Evolutionary conservation across 2,329 filamentous ascomycete genomes (phyloP).

Genomic region (Gnomoniopsis sp.): DNA sequence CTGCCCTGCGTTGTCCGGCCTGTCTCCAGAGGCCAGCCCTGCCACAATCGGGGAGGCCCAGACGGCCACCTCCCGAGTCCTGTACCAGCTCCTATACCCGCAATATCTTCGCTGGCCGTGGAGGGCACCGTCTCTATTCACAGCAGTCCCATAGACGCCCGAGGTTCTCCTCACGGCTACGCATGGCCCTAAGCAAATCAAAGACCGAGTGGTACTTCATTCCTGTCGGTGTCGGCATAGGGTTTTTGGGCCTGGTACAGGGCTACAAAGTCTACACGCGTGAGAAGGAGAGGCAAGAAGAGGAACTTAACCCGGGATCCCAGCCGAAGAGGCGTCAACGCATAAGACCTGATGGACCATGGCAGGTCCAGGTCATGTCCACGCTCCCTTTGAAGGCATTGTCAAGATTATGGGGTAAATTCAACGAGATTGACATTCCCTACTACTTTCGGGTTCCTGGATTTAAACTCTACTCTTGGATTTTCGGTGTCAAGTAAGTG

Average conservation of each 20-base stretch:
- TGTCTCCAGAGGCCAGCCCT: constrained; percentile 14
- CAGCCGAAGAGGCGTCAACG: constrained; percentile 52
- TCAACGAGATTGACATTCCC: constrained; percentile 86
- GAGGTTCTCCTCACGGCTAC: constrained; percentile 49
- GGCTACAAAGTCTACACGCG: constrained; percentile 69
- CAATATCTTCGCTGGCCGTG: constrained; percentile 21
- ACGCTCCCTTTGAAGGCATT: constrained; percentile 88
- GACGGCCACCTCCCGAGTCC: constrained; percentile 16
- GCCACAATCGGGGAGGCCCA: constrained; percentile 9
- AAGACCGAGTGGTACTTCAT: constrained; percentile 86
- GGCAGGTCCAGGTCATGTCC: constrained; percentile 93
- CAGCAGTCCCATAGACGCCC: constrained; percentile 42
- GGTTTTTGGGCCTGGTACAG: constrained; percentile 77
- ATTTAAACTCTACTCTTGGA: constrained; percentile 85
- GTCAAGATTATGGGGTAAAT: constrained; percentile 82
- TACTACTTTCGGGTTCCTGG: constrained; percentile 85
- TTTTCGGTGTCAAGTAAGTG: constrained; percentile 78
- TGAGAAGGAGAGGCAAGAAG: constrained; percentile 50
- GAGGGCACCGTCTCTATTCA: constrained; percentile 32
- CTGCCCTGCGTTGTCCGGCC: constrained; percentile 12
- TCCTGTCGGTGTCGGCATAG: constrained; percentile 80
- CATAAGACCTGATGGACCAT: constrained; percentile 80
- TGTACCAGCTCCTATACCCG: constrained; percentile 14
- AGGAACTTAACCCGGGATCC: constrained; percentile 30
- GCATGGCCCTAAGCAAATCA: constrained; percentile 46